phyloP scores from a whole-genome alignment of 192 early-diverging fungal species.

The Phycomyces blakesleeanus region DNA sequence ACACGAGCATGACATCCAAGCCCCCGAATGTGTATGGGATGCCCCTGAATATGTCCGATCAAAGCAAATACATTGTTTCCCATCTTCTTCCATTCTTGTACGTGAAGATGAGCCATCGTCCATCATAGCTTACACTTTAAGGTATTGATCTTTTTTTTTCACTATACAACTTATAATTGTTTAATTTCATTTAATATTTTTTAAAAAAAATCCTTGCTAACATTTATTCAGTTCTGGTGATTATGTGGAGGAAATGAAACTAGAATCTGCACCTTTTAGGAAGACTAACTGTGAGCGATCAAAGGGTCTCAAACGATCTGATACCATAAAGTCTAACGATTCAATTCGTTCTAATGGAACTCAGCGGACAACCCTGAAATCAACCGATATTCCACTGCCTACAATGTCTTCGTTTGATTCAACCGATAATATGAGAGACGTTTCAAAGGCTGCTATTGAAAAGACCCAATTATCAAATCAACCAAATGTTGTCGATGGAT shows the following conservation, averaged over 20 bases:
- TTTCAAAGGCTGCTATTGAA: neutral
- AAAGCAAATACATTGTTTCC: constrained; percentile 64
- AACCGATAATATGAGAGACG: neutral
- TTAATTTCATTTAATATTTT: too few relatives aligned
- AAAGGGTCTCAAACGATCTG: neutral
- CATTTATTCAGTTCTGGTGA: constrained; percentile 39
- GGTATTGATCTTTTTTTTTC: constrained; percentile 33
- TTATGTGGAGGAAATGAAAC: constrained; percentile 34
- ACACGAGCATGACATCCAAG: constrained; percentile 27
- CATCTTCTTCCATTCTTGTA: constrained; percentile 76
- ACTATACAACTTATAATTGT: too few relatives aligned
- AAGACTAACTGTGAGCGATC: neutral
- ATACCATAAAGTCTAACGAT: neutral
- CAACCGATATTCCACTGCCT: neutral
- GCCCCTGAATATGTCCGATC: constrained; percentile 47
- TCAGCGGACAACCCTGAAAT: too few relatives aligned
- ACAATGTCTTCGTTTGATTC: neutral
- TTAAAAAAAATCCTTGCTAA: neutral
- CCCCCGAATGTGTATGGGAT: constrained; percentile 39
- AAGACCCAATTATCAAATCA: neutral
- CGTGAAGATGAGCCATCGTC: constrained; percentile 87
- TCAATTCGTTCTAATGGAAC: too few relatives aligned
- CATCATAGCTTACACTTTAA: constrained; percentile 85
- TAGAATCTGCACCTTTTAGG: neutral
- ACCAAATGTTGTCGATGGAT: constrained; percentile 12